Percentiles rank a stretch among this genome's conserved stretches.
Evolutionary conservation across 2,329 filamentous ascomycete species (phyloP).

Genomic region (Fusarium poae): DNA sequence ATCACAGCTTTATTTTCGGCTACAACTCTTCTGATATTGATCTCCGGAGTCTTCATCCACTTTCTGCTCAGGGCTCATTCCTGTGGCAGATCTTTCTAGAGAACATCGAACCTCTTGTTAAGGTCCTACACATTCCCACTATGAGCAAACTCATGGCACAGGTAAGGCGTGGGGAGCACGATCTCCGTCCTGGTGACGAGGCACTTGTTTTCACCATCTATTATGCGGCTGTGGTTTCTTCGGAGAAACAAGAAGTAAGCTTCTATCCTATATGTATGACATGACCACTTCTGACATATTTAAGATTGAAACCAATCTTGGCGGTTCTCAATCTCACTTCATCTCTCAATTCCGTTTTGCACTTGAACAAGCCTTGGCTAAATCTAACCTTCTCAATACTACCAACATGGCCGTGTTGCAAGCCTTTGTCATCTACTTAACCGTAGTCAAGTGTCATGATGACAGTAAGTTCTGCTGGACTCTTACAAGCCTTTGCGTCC

Average conservation of each 20-base stretch:
- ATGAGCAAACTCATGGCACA: slow-evolving; percentile 38
- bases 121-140: slow-evolving; percentile 39
- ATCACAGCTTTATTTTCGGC: slow-evolving; percentile 41
- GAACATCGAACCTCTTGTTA: slow-evolving; percentile 39
- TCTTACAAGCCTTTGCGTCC: slow-evolving; percentile 35
- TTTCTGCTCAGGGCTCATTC: slow-evolving; percentile 29
- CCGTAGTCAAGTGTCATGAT: slow-evolving; percentile 40
- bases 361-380: slow-evolving; percentile 40
- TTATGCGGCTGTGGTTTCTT: slow-evolving; percentile 31
- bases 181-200: slow-evolving; percentile 32
- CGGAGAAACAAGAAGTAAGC: slow-evolving; percentile 34
- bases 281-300: slow-evolving; percentile 2
- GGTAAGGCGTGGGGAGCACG: slow-evolving; percentile 35
- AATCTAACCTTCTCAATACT: slow-evolving; percentile 41
- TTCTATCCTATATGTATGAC: neutral
- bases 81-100: slow-evolving; percentile 42
- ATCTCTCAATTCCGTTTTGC: slow-evolving; percentile 41
- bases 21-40: slow-evolving; percentile 35
- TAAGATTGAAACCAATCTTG: slow-evolving; percentile 35
- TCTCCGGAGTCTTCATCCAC: slow-evolving; percentile 31
- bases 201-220: slow-evolving; percentile 41
- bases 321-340: slow-evolving; percentile 32
- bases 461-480: slow-evolving; percentile 41
- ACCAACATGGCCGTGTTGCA: slow-evolving; percentile 38
- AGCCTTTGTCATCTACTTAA: slow-evolving; percentile 38